Conservation (phyloP, 306 rosid genomes). For the Parietaria judaica region DNA sequence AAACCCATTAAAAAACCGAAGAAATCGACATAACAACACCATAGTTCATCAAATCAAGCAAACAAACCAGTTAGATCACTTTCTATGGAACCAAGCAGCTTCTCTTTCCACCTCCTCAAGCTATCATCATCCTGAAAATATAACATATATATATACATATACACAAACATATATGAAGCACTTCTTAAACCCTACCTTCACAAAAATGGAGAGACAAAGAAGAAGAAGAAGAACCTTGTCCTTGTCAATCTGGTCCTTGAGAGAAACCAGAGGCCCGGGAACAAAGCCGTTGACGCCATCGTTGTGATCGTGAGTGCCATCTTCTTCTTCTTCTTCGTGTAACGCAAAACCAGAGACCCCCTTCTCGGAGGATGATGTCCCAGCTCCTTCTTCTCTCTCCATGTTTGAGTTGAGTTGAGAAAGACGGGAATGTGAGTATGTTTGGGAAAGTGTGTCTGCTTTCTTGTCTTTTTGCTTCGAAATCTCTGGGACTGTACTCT, state of each 20-base stretch:
- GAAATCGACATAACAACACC: background rate
- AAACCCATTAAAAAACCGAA: conserved; percentile 17
- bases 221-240: conserved; percentile 56
- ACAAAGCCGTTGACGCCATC: conserved; percentile 39
- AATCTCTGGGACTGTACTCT: too few species aligned
- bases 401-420: conserved; percentile 13
- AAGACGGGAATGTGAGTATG: too few species aligned
- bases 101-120: conserved; percentile 97
- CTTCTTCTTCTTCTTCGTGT: conserved; percentile 35
- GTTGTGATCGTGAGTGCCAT: conserved; percentile 14
- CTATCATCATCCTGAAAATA: conserved; percentile 80
- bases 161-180: too few species aligned
- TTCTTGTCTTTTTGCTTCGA: too few species aligned
- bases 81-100: conserved; percentile 87
- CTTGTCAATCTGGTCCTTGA: conserved; percentile 84
- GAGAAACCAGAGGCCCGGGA: conserved; percentile 85
- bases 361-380: conserved; percentile 62
- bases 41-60: conserved; percentile 11
- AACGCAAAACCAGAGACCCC: conserved; percentile 16
- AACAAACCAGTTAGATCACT: conserved; percentile 63
- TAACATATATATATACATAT: background rate
- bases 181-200: too few species aligned
- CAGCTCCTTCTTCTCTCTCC: conserved; percentile 58
- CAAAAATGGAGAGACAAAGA: background rate
- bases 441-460: too few species aligned